Conservation (phyloP, 768 basidiomycete genomes). For the Mycena leptocephala region DNA sequence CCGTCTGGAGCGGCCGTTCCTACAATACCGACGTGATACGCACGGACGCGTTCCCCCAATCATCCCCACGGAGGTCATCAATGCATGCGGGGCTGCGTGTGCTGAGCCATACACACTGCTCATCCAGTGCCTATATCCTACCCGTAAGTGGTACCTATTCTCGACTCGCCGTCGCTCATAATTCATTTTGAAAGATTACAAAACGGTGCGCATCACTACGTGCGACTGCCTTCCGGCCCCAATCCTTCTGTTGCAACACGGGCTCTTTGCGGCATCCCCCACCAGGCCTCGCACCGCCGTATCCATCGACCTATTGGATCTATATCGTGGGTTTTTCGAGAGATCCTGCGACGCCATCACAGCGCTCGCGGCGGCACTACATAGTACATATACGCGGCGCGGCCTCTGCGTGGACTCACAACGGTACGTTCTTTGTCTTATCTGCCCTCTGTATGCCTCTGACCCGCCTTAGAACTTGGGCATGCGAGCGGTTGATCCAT, state of each 20-base stretch:
- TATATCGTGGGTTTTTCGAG: slow-evolving; percentile 28
- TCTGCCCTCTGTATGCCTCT: too few species aligned
- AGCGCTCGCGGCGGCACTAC: slow-evolving; percentile 34
- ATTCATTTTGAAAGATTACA: neutral
- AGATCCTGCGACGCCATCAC: slow-evolving; percentile 38
- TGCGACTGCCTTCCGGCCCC: too few species aligned
- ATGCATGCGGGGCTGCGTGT: too few species aligned
- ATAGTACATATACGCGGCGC: slow-evolving; percentile 26
- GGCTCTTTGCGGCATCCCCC: slow-evolving; percentile 38
- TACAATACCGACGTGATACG: too few species aligned
- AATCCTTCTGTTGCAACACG: slow-evolving; percentile 28
- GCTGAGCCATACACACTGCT: too few species aligned
- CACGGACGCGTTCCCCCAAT: too few species aligned
- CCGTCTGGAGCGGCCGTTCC: too few species aligned
- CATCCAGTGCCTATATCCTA: neutral
- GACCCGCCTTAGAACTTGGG: neutral
- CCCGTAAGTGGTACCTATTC: neutral
- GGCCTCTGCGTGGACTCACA: slow-evolving; percentile 9
- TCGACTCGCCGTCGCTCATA: neutral
- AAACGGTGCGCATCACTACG: neutral
- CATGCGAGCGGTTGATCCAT: slow-evolving; percentile 51
- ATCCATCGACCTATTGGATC: slow-evolving; percentile 35
- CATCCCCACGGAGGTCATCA: too few species aligned
- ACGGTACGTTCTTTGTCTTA: neutral
- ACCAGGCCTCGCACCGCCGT: slow-evolving; percentile 29